Conservation (phyloP, 495 filamentous ascomycete species). For the Aspergillus baeticus region DNA sequence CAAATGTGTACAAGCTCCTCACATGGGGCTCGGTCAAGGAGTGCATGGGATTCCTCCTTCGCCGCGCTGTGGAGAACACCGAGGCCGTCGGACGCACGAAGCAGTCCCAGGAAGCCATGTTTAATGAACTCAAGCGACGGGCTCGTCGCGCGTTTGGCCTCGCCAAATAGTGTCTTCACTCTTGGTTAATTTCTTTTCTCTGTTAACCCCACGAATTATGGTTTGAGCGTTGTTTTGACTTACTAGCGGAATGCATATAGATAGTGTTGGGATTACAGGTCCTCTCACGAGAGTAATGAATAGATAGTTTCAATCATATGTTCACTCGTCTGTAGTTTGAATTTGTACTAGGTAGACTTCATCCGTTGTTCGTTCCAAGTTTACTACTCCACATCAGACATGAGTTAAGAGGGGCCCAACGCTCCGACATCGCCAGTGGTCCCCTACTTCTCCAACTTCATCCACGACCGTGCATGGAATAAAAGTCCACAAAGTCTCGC, state of each 20-base stretch:
- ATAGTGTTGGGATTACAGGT: conserved; percentile 26
- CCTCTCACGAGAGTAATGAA: conserved; percentile 22
- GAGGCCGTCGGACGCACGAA: conserved; percentile 79
- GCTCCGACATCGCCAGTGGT: too few relatives aligned
- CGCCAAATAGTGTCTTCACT: conserved; percentile 17
- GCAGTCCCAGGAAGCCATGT: conserved; percentile 73
- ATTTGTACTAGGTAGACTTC: too few relatives aligned
- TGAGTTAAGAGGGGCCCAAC: too few relatives aligned
- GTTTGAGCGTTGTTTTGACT: neutral
- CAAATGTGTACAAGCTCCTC: conserved; percentile 80
- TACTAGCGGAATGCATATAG: conserved; percentile 22
- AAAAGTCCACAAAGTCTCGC: too few relatives aligned
- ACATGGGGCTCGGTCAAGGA: conserved; percentile 91
- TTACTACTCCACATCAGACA: too few relatives aligned
- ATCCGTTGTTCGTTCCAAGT: too few relatives aligned
- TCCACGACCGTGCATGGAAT: too few relatives aligned
- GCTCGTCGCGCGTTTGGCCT: conserved; percentile 43
- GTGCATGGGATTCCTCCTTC: conserved; percentile 88
- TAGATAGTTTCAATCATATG: conserved; percentile 12
- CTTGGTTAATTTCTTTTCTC: conserved; percentile 8
- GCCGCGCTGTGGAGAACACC: conserved; percentile 87
- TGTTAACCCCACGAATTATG: conserved; percentile 1
- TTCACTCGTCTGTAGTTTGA: too few relatives aligned
- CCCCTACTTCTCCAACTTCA: neutral
- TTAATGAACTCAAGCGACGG: conserved; percentile 65